Evolutionary conservation across 1,284 basidiomycete species (phyloP), one percentile per base, ranked within the genome.

Genomic region (Apiotrichum sp.): DNA sequence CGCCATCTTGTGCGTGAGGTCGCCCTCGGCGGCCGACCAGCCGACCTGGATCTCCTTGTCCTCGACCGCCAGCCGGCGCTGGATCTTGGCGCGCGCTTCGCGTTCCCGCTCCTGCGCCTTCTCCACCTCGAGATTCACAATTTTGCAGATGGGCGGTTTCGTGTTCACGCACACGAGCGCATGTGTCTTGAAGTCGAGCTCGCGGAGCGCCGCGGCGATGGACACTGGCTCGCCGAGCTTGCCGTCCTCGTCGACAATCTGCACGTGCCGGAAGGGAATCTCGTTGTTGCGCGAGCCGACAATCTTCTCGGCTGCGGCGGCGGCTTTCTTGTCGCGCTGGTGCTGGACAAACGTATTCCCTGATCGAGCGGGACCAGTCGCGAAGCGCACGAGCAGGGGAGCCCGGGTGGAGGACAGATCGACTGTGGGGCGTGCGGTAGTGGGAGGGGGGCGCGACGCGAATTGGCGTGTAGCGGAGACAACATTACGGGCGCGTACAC

Each of bases 21-120:
- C 74, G 2, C 69, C 66, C 13, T 52, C 42, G 0, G 69, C 74
- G 32, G 64, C 61, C 36, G 67, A 61, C 74, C 74, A 75, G 3
- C 65, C 66, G 33, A 75, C 66, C 53, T 73, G 72, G 31, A 75
- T 59, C 58, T 74, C 72, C 59, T 70, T 70, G 51, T 69, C 68
- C 50, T 71, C 71, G n/a, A 68, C 55, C 1, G 64, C 65, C 8
- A 64, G 58, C 44, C 65, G 65, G 7, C 66, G 55, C 22, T 55
- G 56, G 35, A 68, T 48, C 44, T 60, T 62, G 6, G 55, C 53
- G 44, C 64, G 63, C 7, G 62, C 64, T 29, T 67, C 66, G 8
- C 42, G 44, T 29, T 65, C 62, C 31, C 63, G 58, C 39, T 67
- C 61, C 47, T 60, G 58, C 22, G 49, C 34, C n/a, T 58, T 52